Conservation (phyloP, 148 eudicot species). For the Heliosperma pusillum region DNA sequence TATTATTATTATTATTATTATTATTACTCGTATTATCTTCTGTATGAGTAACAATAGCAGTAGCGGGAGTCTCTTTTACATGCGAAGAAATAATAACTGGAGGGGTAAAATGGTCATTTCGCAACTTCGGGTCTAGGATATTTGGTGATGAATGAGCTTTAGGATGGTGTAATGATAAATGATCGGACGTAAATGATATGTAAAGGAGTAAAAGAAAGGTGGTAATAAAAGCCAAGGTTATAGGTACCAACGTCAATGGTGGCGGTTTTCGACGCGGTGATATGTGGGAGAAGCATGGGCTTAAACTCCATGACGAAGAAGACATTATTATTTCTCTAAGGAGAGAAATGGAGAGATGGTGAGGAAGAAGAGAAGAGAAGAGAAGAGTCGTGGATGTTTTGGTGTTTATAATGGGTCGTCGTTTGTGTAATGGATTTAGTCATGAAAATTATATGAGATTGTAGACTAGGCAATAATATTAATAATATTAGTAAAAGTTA, state of each 20-base stretch:
- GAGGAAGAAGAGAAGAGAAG: not conserved
- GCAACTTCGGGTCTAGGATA: not conserved
- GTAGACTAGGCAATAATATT: slow-evolving; percentile 9
- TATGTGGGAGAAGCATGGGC: slow-evolving; percentile 15
- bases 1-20: not conserved
- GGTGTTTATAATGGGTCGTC: not conserved
- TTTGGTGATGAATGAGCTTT: not conserved
- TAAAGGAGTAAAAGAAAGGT: slow-evolving; percentile 19
- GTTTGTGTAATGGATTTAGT: not conserved
- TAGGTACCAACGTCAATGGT: slow-evolving; percentile 15
- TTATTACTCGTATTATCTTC: not conserved
- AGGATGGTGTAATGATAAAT: slow-evolving; percentile 5
- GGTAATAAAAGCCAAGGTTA: slow-evolving; percentile 15
- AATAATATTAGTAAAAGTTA: too few relatives aligned
- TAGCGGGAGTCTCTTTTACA: too few relatives aligned
- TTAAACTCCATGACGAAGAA: slow-evolving; percentile 8
- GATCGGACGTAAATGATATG: slow-evolving; percentile 18
- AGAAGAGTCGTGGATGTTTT: not conserved
- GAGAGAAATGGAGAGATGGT: too few relatives aligned
- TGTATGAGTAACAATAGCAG: not conserved
- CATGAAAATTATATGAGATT: not conserved
- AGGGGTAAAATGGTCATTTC: not conserved
- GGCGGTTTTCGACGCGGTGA: slow-evolving; percentile 13
- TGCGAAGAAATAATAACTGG: not conserved
- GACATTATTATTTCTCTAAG: not conserved